Conservation (phyloP, 2,329 filamentous ascomycete genomes). For the Monosporascus sp. region DNA sequence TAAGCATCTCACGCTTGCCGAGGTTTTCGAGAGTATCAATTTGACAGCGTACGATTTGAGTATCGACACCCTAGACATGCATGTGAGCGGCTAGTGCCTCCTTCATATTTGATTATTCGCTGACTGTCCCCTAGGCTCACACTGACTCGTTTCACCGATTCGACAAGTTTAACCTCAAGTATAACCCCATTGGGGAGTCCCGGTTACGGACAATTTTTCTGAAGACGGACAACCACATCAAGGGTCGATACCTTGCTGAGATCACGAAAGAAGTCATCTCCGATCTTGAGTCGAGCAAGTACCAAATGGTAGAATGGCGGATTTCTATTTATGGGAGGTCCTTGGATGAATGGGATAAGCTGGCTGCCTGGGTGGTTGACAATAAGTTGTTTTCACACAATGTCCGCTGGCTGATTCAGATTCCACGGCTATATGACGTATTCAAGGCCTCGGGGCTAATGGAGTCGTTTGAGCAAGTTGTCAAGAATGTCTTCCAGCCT, state of each 20-base stretch:
- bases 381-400: conserved; percentile 98
- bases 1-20: conserved; percentile 81
- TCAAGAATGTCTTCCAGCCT: conserved; percentile 88
- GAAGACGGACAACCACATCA: conserved; percentile 97
- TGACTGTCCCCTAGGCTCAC: conserved; percentile 59
- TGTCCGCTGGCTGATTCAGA: conserved; percentile 93
- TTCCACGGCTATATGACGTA: conserved; percentile 90
- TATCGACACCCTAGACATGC: conserved; percentile 98
- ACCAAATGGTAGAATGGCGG: conserved; percentile 99
- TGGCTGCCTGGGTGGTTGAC: conserved; percentile 95
- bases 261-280: conserved; percentile 98
- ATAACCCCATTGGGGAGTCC: conserved; percentile 95
- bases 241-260: conserved; percentile 91
- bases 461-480: conserved; percentile 83
- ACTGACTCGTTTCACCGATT: conserved; percentile 98
- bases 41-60: conserved; percentile 95
- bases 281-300: conserved; percentile 97
- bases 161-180: conserved; percentile 99
- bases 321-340: conserved; percentile 95
- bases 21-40: conserved; percentile 97
- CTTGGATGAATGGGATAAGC: conserved; percentile 93
- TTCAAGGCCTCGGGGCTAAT: conserved; percentile 88
- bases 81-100: conserved; percentile 52
- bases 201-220: conserved; percentile 95
- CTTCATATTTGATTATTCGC: background rate